phyloP scores from a whole-genome alignment of 225 moss, liverwort and hornwort species.

The Straminergon stramineum region DNA sequence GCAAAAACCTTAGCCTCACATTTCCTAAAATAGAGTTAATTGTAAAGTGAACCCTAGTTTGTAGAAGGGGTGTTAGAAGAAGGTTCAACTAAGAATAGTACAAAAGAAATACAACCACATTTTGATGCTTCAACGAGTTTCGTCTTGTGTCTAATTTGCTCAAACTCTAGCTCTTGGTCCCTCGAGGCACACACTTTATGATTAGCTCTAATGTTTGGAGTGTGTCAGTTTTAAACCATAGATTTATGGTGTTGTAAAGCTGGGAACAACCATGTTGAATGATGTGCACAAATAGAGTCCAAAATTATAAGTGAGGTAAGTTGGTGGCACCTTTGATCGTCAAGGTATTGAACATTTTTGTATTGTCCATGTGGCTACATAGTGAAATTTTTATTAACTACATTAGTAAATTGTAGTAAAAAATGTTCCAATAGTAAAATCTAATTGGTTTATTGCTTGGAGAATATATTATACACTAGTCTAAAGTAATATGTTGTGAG shows the following conservation, averaged over 20 bases:
- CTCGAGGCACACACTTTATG: background rate
- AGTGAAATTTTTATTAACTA: background rate
- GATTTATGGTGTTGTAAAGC: background rate
- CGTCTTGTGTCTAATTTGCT: background rate
- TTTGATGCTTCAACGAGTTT: background rate
- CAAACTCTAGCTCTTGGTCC: background rate
- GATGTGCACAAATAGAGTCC: background rate
- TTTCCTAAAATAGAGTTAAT: background rate
- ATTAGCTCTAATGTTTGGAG: background rate
- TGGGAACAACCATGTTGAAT: background rate
- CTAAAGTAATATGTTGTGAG: rapidly evolving
- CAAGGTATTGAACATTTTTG: background rate
- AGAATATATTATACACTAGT: background rate
- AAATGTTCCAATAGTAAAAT: background rate
- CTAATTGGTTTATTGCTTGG: background rate
- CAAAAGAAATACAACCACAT: no score
- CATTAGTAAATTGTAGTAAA: background rate
- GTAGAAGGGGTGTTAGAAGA: no score
- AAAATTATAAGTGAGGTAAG: background rate
- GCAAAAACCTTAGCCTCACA: background rate
- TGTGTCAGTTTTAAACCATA: rapidly evolving
- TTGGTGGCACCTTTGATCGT: background rate
- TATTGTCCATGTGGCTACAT: background rate
- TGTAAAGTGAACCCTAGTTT: no score
- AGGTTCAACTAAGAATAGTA: no score